Base-by-base conservation (phyloP, 1,284 basidiomycete species). In the Chalciporus piperatoides region DNA sequence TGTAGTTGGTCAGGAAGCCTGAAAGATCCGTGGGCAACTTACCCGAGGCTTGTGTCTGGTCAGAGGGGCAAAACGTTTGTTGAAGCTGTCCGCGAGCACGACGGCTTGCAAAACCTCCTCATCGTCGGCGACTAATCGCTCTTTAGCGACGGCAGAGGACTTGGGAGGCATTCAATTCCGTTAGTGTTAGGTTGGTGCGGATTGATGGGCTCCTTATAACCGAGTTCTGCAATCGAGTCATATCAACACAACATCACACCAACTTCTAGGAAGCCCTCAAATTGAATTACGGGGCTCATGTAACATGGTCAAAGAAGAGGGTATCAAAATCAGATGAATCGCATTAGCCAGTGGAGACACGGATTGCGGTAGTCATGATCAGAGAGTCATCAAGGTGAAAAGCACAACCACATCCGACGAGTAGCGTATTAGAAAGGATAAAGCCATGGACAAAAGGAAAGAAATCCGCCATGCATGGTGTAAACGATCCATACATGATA, bases 11-110 rank as follows among this genome's bases (percentile, higher is more conserved):
- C 33, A 50, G 47, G 41, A 17, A 48, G 19, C 36, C 14, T 40
- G 32, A 50, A 30, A 12, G 36, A 53, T 7, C 24, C 35, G 45
- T 52, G 48, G 14, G 46, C n/a, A 25, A 67, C 81, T 66, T 64
- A 90, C 90, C 64, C 92, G 80, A 52, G 92, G 92, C 71, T 82
- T 88, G 63, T 81, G 80, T 41, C 80, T 76, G 28, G 92, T 96
- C 17, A 97, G 78, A 14, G 95, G 95, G 55, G 88, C 80, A 65
- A 97, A 95, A 53, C 92, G 83, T 60, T 87, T 88, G 74, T 95
- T 94, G 75, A 95, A 97, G 60, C 90, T 94, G 70, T 97, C 94
- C 11, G 95, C 93, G 38, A 97, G 83, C 45, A 97, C 82, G 51
- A 97, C 90, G 30, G 94, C 94, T 63, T 96, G 93, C 2, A 97